phyloP scores from a whole-genome alignment of 495 filamentous ascomycete genomes.

The Aspergillus sclerotiicarbonarius region DNA sequence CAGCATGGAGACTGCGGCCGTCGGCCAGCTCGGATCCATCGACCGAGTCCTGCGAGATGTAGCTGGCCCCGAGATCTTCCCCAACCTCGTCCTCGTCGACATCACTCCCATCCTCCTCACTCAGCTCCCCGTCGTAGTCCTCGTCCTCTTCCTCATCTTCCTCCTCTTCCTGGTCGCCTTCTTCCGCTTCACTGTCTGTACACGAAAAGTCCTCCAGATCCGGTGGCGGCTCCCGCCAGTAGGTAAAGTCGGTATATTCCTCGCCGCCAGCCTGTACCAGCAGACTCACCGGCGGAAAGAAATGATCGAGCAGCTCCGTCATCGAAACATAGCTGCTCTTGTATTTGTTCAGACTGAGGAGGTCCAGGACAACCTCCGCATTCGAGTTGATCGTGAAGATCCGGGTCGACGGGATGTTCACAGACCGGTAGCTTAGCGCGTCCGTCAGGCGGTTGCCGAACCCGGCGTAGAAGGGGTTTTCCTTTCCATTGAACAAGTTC shows the following conservation, averaged over 20 bases:
- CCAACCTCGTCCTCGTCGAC: constrained; percentile 42
- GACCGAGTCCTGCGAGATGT: constrained; percentile 55
- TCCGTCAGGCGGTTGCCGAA: constrained; percentile 98
- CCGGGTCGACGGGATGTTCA: constrained; percentile 87
- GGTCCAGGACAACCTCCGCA: constrained; percentile 89
- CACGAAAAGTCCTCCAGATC: constrained; percentile 77
- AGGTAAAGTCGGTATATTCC: constrained; percentile 85
- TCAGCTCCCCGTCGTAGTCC: constrained; percentile 36
- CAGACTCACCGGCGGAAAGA: constrained; percentile 81
- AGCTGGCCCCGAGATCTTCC: constrained; percentile 57
- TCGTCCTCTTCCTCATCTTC: constrained; percentile 36
- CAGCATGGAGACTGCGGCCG: constrained; percentile 40
- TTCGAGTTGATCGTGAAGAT: constrained; percentile 99
- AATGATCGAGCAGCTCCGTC: constrained; percentile 93
- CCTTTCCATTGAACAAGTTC: constrained; percentile 74
- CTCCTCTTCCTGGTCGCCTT: constrained; percentile 26
- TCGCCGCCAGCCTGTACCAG: constrained; percentile 77
- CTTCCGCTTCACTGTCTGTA: constrained; percentile 63
- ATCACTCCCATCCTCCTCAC: constrained; percentile 41
- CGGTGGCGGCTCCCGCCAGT: constrained; percentile 74
- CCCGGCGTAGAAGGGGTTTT: constrained; percentile 89
- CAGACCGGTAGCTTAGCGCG: constrained; percentile 90
- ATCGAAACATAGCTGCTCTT: constrained; percentile 97
- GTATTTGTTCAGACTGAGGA: constrained; percentile 88
- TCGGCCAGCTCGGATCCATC: constrained; percentile 46